Base-by-base conservation (phyloP, 306 rosid genomes). In the Heteromeles arbutifolia region DNA sequence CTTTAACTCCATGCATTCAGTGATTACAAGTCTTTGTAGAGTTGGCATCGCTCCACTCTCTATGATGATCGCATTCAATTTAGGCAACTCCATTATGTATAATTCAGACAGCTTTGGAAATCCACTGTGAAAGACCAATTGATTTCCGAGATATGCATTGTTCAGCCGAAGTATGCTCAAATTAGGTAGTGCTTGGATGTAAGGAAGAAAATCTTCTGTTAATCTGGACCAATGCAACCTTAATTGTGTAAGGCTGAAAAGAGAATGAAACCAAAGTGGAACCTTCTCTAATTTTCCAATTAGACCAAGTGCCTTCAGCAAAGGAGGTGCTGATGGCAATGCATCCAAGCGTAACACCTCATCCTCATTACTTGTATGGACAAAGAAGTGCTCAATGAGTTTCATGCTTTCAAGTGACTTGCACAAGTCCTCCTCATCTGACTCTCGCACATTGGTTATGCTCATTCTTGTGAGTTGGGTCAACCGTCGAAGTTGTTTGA, bases 381-480 rank as follows among this genome's bases (percentile, higher is more conserved):
- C 66, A 62, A 62, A 62, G n/a, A 13, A 13, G 34, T 32, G 34
- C 28, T 62, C 2, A 0, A 62, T 0, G 11, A 28, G n/a, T 62
- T 1, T 14, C 66, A 62, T 26, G 34, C 67, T 44, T 29, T 69
- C 62, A 2, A 77, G 14, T 22, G 64, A 28, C 6, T 22, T 9
- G 69, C 75, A 69, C 25, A 69, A 69, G 69, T 48, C 62, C 7
- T 3, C 43, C 54, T 45, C 70, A 77, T 77, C 44, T 24, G 28
- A 18, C 43, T 52, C 74, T 58, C 31, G 57, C 37, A 59, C 59
- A 43, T 37, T 57, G 19, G 74, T 18, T 24, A 57, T 17, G 41
- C 80, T 53, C 3, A 77, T 8, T 26, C 44, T 24, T 18, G 67
- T 26, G 28, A 77, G 80, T 28, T 77, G 74, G n/a, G 74, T 67